phyloP scores from a whole-genome alignment of 139 green algal species.

The Coelastrella sp. region DNA sequence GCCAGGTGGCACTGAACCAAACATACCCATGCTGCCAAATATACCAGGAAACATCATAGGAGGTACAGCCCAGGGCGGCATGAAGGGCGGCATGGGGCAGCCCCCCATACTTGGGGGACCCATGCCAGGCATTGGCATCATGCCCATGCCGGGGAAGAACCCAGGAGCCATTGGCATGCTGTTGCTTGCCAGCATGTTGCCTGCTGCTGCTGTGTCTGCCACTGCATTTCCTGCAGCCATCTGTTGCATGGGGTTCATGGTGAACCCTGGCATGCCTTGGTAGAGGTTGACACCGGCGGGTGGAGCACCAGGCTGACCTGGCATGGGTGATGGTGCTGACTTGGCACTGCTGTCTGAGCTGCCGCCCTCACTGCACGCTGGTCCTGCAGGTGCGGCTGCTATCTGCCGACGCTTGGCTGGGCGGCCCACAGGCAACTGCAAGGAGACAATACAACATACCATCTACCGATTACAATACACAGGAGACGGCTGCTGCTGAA shows the following conservation, averaged over 20 bases:
- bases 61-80: constrained; percentile 22
- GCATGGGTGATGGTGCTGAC: constrained; percentile 30
- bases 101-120: background rate
- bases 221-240: background rate
- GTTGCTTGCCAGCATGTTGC: background rate
- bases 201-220: background rate
- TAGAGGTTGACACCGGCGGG: background rate
- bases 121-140: constrained; percentile 1
- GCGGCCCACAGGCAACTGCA: background rate
- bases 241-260: background rate
- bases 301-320: background rate
- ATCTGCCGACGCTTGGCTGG: constrained; percentile 32
- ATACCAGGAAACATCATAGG: constrained; percentile 32
- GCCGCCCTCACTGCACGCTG: constrained; percentile 43
- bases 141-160: constrained; percentile 16
- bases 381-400: background rate
- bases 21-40: constrained; percentile 42
- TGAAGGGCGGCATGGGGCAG: constrained; percentile 40
- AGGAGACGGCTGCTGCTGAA: background rate
- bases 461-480: background rate
- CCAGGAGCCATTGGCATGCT: constrained; percentile 28
- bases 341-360: constrained; percentile 45
- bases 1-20: constrained; percentile 13
- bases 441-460: background rate
- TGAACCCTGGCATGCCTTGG: background rate